Conservation (phyloP, 805 yeast genomes). For the Suhomyces sp. region DNA sequence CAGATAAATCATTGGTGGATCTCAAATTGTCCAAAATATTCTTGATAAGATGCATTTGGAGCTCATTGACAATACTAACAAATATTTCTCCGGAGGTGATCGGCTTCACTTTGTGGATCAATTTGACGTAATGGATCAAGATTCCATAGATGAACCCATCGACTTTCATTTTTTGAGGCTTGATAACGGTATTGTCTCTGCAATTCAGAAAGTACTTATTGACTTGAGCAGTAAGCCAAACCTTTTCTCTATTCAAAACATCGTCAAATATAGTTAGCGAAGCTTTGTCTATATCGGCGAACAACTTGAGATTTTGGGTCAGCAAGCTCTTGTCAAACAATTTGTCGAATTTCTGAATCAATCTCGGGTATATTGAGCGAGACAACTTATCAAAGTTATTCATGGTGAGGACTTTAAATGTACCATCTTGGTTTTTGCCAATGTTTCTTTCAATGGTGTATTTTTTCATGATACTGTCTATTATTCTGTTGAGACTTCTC, state of each 20-base stretch:
- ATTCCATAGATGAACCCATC: conserved; percentile 41
- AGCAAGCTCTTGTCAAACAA: conserved; percentile 34
- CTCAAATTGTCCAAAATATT: conserved; percentile 32
- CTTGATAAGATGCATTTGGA: conserved; percentile 36
- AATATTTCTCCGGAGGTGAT: conserved; percentile 37
- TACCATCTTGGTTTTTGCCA: conserved; percentile 21
- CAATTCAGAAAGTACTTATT: conserved; percentile 21
- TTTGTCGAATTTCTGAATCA: conserved; percentile 32
- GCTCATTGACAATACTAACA: conserved; percentile 33
- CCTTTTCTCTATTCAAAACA: conserved; percentile 35
- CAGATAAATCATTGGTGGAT: conserved; percentile 13
- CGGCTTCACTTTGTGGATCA: conserved; percentile 39
- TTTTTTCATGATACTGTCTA: conserved; percentile 41
- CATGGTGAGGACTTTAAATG: conserved; percentile 42
- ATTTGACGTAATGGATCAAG: conserved; percentile 40
- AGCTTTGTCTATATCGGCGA: conserved; percentile 42
- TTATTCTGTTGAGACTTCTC: conserved; percentile 39
- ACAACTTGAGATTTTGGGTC: conserved; percentile 37
- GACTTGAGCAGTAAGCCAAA: conserved; percentile 29
- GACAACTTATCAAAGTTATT: conserved; percentile 40
- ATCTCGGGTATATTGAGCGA: conserved; percentile 27
- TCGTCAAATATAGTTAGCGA: conserved; percentile 39
- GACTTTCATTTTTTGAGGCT: conserved; percentile 16
- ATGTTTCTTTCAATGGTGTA: conserved; percentile 28
- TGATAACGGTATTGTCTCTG: not conserved